phyloP scores from a whole-genome alignment of 2,329 filamentous ascomycete species.

The Hypoxylon sp. region DNA sequence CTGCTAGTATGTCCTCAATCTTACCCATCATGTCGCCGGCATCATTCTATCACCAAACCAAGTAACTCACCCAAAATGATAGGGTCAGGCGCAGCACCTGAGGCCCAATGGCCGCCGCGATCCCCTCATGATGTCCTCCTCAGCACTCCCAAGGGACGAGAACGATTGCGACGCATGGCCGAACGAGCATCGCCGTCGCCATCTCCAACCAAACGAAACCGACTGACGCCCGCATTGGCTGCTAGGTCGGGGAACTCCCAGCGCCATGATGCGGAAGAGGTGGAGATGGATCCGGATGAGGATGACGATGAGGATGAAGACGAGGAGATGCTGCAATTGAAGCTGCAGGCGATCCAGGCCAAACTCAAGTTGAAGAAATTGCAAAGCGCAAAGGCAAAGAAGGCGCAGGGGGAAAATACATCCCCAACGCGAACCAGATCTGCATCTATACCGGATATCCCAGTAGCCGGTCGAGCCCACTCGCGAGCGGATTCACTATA shows the following conservation, averaged over 20 bases:
- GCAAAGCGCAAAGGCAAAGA: constrained; percentile 70
- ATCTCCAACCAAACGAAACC: constrained; percentile 70
- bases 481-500: constrained; percentile 37
- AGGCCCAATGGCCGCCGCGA: constrained; percentile 74
- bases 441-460: constrained; percentile 36
- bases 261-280: constrained; percentile 41
- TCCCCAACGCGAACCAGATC: constrained; percentile 31
- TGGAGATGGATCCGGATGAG: constrained; percentile 57
- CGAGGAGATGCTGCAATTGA: constrained; percentile 88
- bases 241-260: constrained; percentile 31
- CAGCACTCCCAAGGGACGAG: constrained; percentile 81
- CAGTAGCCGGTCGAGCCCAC: constrained; percentile 40
- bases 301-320: constrained; percentile 76
- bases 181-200: constrained; percentile 76
- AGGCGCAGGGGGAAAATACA: constrained; percentile 40
- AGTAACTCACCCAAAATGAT: constrained; percentile 34
- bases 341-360: constrained; percentile 89
- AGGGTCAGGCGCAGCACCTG: constrained; percentile 54
- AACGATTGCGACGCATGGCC: constrained; percentile 76
- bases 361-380: constrained; percentile 88
- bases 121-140: constrained; percentile 74
- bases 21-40: constrained; percentile 2
- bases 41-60: constrained; percentile 28
- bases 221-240: constrained; percentile 50
- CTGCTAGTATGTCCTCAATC: constrained; percentile 43